Evolutionary conservation across 495 filamentous ascomycete genomes (phyloP).

Genomic region (Talaromyces trachyspermus): DNA sequence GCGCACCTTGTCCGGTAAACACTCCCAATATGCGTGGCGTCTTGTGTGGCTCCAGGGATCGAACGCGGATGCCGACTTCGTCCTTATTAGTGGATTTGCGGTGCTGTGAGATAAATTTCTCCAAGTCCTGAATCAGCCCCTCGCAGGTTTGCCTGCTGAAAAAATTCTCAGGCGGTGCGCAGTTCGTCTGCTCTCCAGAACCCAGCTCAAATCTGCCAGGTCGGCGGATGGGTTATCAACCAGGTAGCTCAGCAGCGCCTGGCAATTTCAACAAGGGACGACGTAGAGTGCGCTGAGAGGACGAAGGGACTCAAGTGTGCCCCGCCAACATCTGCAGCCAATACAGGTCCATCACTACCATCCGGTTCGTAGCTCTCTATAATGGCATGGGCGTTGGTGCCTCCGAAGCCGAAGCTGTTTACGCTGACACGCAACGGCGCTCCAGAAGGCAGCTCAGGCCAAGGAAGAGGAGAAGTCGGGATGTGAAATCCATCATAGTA

Average conservation of each 20-base stretch:
- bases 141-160: neutral
- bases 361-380: conserved; percentile 21
- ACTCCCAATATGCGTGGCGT: conserved; percentile 13
- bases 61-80: conserved; percentile 3
- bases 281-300: conserved; percentile 15
- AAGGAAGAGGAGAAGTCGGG: conserved; percentile 23
- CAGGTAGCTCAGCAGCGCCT: conserved; percentile 1
- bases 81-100: neutral
- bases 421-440: neutral
- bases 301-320: conserved; percentile 10
- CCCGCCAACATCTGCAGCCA: no score
- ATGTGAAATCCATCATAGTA: conserved; percentile 34
- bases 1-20: conserved; percentile 42
- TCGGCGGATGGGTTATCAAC: conserved; percentile 3
- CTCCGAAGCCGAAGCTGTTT: conserved; percentile 26
- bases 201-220: conserved; percentile 10
- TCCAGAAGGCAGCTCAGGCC: conserved; percentile 10
- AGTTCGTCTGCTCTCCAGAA: conserved; percentile 7
- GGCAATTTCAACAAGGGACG: conserved; percentile 1
- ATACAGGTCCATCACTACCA: no score
- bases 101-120: neutral
- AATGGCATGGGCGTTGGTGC: conserved; percentile 35
- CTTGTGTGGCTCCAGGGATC: conserved; percentile 3
- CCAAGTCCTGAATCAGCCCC: neutral
- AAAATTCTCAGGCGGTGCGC: neutral